Evolutionary conservation across 805 yeast species (phyloP).

Genomic region (Lipomyces oligophaga): DNA sequence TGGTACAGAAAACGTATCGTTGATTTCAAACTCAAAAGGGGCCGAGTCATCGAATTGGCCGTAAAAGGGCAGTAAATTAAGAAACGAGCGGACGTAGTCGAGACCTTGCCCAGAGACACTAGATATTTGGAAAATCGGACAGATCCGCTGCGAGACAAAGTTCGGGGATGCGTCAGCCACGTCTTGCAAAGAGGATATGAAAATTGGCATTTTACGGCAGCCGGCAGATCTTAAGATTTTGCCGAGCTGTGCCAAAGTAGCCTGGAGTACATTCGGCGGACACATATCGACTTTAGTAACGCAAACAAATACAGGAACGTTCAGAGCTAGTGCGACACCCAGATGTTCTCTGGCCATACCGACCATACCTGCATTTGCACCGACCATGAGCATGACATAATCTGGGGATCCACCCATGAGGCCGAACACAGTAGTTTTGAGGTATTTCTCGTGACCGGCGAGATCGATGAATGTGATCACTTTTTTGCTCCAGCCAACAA

Average conservation of each 20-base stretch:
- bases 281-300: slow-evolving; percentile 29
- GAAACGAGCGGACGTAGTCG: slow-evolving; percentile 22
- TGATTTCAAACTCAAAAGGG: slow-evolving; percentile 25
- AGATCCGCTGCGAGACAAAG: slow-evolving; percentile 26
- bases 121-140: slow-evolving; percentile 29
- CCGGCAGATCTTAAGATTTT: slow-evolving; percentile 27
- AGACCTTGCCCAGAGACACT: slow-evolving; percentile 29
- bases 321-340: slow-evolving; percentile 27
- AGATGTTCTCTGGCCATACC: slow-evolving; percentile 30
- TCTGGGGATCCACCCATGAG: slow-evolving; percentile 29
- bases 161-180: slow-evolving; percentile 21
- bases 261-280: slow-evolving; percentile 23
- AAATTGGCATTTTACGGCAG: slow-evolving; percentile 28
- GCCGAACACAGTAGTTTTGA: slow-evolving; percentile 29
- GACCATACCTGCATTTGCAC: slow-evolving; percentile 30
- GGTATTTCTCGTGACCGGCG: slow-evolving; percentile 29
- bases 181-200: slow-evolving; percentile 19
- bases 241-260: slow-evolving; percentile 23
- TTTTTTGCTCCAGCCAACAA: slow-evolving; percentile 23
- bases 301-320: slow-evolving; percentile 27
- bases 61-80: slow-evolving; percentile 24
- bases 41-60: slow-evolving; percentile 21
- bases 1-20: slow-evolving; percentile 29
- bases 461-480: slow-evolving; percentile 28
- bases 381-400: slow-evolving; percentile 30